Percentiles rank a stretch among this genome's conserved stretches.
Conservation (phyloP, 495 filamentous ascomycete genomes). For the Jackrogersella minutella region DNA sequence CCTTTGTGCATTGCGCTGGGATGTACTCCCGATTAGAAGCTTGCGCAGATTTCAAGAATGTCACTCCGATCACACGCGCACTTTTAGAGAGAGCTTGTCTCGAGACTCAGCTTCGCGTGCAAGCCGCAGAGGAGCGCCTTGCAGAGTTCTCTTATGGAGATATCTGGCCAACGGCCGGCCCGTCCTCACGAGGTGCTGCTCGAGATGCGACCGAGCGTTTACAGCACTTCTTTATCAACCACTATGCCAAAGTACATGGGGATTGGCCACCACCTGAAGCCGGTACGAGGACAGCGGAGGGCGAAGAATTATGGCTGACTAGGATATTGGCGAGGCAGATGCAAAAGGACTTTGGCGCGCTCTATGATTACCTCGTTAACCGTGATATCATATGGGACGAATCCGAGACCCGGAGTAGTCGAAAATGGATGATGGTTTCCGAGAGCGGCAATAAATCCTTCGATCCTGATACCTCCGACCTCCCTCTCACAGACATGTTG, state of each 20-base stretch:
- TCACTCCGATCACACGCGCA: constrained; percentile 69
- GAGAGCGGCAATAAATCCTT: constrained; percentile 60
- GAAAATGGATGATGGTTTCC: constrained; percentile 70
- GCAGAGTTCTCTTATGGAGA: constrained; percentile 66
- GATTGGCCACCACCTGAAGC: constrained; percentile 64
- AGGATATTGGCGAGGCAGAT: constrained; percentile 63
- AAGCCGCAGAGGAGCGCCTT: constrained; percentile 67
- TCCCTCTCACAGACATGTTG: constrained; percentile 73
- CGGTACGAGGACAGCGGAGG: constrained; percentile 47
- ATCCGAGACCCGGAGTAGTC: constrained; percentile 59
- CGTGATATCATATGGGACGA: constrained; percentile 71
- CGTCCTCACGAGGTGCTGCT: constrained; percentile 45
- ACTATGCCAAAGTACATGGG: constrained; percentile 62
- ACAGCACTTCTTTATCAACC: constrained; percentile 61
- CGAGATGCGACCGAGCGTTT: constrained; percentile 62
- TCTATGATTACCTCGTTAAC: constrained; percentile 79
- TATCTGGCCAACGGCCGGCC: constrained; percentile 63
- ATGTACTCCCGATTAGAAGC: constrained; percentile 66
- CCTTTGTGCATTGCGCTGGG: constrained; percentile 72
- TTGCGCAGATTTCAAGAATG: constrained; percentile 63
- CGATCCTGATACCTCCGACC: constrained; percentile 65
- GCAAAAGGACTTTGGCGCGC: constrained; percentile 71
- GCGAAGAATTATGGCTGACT: constrained; percentile 68
- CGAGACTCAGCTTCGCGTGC: constrained; percentile 68
- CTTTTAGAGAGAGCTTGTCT: constrained; percentile 69